Percentiles rank a stretch among this genome's conserved stretches.
Conservation (phyloP, 129 eudicot genomes). For the Helianthus annuus region HanXRQr2.0-SUNRISE NC_035447.2:133109469-133109968, state of each 20-base stretch:
- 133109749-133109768: constrained; percentile 61
- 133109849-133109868: constrained; percentile 50
- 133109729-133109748: constrained; percentile 70
- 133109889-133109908: constrained; percentile 64
- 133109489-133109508: too few species aligned
- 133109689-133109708: not conserved
- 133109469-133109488: too few species aligned
- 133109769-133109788: constrained; percentile 51
- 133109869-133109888: constrained; percentile 64
- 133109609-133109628: not conserved
- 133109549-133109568: too few species aligned
- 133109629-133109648: not conserved
- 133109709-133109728: constrained; percentile 73
- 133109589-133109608: too few species aligned
- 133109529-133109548: too few species aligned
- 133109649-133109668: not conserved
- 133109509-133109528: too few species aligned
- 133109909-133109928: constrained; percentile 43
- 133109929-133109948: constrained; percentile 46
- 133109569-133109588: too few species aligned
- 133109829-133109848: constrained; percentile 18
- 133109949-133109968: constrained; percentile 53
- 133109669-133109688: not conserved
- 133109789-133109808: constrained; percentile 2
- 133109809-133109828: not conserved